Evolutionary conservation across 2,329 filamentous ascomycete genomes (phyloP).

Genomic region (Colletotrichum horii): DNA sequence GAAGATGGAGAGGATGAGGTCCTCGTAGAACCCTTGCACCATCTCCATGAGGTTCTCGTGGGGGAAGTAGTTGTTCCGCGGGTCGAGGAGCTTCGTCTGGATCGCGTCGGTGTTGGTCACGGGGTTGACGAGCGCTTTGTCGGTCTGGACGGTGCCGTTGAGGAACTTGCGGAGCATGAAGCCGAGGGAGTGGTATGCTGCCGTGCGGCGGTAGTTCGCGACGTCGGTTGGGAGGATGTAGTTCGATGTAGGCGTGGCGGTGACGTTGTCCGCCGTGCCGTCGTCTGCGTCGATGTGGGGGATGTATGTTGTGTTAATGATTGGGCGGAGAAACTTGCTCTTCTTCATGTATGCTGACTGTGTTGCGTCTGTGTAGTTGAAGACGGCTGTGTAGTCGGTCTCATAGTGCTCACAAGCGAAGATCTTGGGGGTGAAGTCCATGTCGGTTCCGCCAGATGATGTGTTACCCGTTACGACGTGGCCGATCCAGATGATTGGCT

Average conservation of each 20-base stretch:
- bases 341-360: constrained; percentile 30
- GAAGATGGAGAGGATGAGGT: constrained; percentile 39
- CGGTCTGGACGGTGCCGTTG: constrained; percentile 33
- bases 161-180: constrained; percentile 33
- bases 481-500: constrained; percentile 41
- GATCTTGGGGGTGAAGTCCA: constrained; percentile 35
- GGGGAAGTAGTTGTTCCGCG: constrained; percentile 30
- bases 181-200: constrained; percentile 37
- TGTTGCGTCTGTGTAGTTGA: constrained; percentile 30
- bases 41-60: constrained; percentile 26
- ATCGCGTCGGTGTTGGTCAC: constrained; percentile 37
- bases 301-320: constrained; percentile 35
- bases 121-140: constrained; percentile 28
- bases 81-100: constrained; percentile 44
- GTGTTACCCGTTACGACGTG: constrained; percentile 25
- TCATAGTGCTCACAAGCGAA: constrained; percentile 40
- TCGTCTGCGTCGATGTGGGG: constrained; percentile 29
- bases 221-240: constrained; percentile 31
- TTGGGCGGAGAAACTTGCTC: constrained; percentile 24
- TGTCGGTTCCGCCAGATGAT: constrained; percentile 24
- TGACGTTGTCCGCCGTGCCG: constrained; percentile 36
- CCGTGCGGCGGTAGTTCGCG: constrained; percentile 31
- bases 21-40: constrained; percentile 36
- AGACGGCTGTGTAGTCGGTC: constrained; percentile 34
- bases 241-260: constrained; percentile 29